A percentile compares a stretch with the other conserved stretches of the same genome.
Evolutionary conservation across 176 grass and related monocot genomes (phyloP).

Genomic region (Hordeum vulgare): MorexV3_pseudomolecules_assembly NC_058520.1:450054414-450054913

Average conservation of each 20-base stretch:
- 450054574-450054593: slow-evolving; percentile 3
- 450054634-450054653: slow-evolving; percentile 28
- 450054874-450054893: slow-evolving; percentile 40
- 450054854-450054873: slow-evolving; percentile 36
- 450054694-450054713: slow-evolving; percentile 38
- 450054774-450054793: background rate
- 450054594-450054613: slow-evolving; percentile 25
- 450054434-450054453: slow-evolving; percentile 27
- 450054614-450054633: slow-evolving; percentile 23
- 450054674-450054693: slow-evolving; percentile 26
- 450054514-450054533: slow-evolving; percentile 11
- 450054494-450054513: slow-evolving; percentile 12
- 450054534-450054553: slow-evolving; percentile 16
- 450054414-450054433: slow-evolving; percentile 36
- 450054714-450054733: slow-evolving; percentile 35
- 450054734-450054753: slow-evolving; percentile 37
- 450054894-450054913: slow-evolving; percentile 21
- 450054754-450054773: slow-evolving; percentile 33
- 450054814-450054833: slow-evolving; percentile 17
- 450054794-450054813: background rate
- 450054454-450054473: background rate
- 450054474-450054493: background rate
- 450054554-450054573: slow-evolving; percentile 18
- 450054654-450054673: slow-evolving; percentile 19
- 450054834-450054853: background rate